Base-by-base conservation (phyloP, 371 early-diverging fungal species). In the Sporodiniella umbellata region DNA sequence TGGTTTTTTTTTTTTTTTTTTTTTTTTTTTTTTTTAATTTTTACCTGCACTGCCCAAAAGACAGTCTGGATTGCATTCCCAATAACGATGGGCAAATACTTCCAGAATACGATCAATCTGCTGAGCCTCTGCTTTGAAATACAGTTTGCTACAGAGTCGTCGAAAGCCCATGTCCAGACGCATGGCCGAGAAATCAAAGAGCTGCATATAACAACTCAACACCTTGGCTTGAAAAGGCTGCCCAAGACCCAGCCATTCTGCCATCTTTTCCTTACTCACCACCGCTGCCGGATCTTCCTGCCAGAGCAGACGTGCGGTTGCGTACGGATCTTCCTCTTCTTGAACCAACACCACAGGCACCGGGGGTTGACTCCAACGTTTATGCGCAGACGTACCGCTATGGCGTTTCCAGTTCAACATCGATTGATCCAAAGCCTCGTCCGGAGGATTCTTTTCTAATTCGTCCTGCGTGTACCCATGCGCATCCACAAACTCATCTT, bases 61-160 rank as follows among this genome's bases (percentile, higher is more conserved):
- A 33, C 75, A 60, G 12, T 78, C 55, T n/a, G 80, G 80, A 61
- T 95, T 94, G 60, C 94, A 94, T 10, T 80, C 81, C 77, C 88
- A 89, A 63, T 87, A 95, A 2, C 92, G 78, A 51, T 79, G 66
- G 8, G 95, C 79, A 72, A 95, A 88, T 28, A 68, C 79, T 23
- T 83, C 81, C 35, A 96, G 60, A 30, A 96, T 85, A 12, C 96
- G 83, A 64, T 94, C 95, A 37, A 94, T 87, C 42, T 87, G 84
- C 59, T 96, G 97, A 2, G 95, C 83, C 70, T 96, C 97, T 5
- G 92, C 97, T 46, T 86, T 88, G 45, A 96, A 68, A 24, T 82
- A 81, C 0, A 95, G 70, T 24, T 88, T 86, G 26, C 79, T 74
- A 53, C 93, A 92, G 24, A 95, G 58, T 15, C 60, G 72, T 53